Percentiles rank a stretch among this genome's conserved stretches.
Evolutionary conservation across 164 flowering plant species (phyloP).

Genomic region (Chimonanthus salicifolius): DNA sequence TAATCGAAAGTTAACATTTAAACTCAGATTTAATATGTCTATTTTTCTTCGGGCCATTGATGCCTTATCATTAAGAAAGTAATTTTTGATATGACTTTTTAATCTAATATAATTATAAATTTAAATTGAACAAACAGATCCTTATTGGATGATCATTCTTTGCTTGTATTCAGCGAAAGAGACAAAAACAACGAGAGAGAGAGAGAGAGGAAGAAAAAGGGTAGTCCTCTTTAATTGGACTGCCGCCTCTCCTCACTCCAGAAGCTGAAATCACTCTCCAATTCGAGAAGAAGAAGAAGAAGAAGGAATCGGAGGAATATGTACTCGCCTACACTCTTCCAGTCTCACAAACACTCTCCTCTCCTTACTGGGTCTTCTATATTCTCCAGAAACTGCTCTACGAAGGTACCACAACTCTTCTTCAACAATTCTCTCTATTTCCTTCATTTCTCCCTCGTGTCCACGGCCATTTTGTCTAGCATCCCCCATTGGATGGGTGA

Average conservation of each 20-base stretch:
- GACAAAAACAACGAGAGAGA: neutral
- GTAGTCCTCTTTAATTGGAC: neutral
- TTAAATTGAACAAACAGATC: constrained; percentile 18
- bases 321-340: neutral
- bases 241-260: neutral
- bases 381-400: neutral
- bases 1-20: too few relatives aligned
- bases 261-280: neutral
- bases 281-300: neutral
- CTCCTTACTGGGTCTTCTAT: neutral
- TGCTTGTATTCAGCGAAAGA: neutral
- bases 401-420: neutral
- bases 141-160: neutral
- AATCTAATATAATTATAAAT: constrained; percentile 90
- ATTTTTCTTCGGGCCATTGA: too few relatives aligned
- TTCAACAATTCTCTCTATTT: neutral
- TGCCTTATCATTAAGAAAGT: too few relatives aligned
- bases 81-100: too few relatives aligned
- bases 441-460: neutral
- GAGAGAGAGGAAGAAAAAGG: neutral
- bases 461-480: neutral
- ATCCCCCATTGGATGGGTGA: neutral
- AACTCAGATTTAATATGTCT: too few relatives aligned
- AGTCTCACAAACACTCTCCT: neutral
- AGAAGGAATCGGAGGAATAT: neutral